phyloP scores from a whole-genome alignment of 257 asterid genomes.

The Cruciata laevipes region DNA sequence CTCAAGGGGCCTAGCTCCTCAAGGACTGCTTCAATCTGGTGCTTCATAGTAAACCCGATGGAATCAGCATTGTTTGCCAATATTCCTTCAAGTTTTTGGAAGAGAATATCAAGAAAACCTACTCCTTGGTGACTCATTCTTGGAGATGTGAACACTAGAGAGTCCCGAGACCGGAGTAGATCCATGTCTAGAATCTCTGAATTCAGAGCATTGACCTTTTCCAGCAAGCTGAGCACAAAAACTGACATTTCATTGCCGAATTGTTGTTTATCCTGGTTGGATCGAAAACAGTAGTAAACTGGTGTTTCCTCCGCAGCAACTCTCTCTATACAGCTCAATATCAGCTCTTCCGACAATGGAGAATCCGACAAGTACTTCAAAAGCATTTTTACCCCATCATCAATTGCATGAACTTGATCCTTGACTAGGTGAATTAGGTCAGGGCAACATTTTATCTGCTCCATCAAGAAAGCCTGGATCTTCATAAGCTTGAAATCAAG shows the following conservation, averaged over 20 bases:
- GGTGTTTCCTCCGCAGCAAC: not conserved
- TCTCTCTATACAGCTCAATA: not conserved
- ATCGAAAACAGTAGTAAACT: not conserved
- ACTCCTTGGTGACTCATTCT: not conserved
- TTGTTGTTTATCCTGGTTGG: not conserved
- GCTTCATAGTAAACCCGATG: not conserved
- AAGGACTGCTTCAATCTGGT: not conserved
- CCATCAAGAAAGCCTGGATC: not conserved
- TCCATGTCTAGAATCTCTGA: not conserved
- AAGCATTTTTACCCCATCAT: not conserved
- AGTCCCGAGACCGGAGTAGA: not conserved
- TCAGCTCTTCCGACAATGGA: not conserved
- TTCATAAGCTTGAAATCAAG: not conserved
- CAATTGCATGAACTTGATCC: not conserved
- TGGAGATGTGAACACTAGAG: not conserved
- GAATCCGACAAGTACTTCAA: not conserved
- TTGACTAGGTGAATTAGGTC: not conserved
- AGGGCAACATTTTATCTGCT: not conserved
- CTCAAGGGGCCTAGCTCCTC: not conserved
- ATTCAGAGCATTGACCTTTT: not conserved
- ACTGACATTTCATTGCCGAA: not conserved
- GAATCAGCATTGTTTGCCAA: not conserved
- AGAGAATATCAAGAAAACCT: not conserved
- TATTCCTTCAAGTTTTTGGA: not conserved
- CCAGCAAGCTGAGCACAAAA: not conserved